Evolutionary conservation across 768 basidiomycete genomes (phyloP), one percentile per base, ranked within the genome.

Genomic region (Lactifluus hygrophoroides): DNA sequence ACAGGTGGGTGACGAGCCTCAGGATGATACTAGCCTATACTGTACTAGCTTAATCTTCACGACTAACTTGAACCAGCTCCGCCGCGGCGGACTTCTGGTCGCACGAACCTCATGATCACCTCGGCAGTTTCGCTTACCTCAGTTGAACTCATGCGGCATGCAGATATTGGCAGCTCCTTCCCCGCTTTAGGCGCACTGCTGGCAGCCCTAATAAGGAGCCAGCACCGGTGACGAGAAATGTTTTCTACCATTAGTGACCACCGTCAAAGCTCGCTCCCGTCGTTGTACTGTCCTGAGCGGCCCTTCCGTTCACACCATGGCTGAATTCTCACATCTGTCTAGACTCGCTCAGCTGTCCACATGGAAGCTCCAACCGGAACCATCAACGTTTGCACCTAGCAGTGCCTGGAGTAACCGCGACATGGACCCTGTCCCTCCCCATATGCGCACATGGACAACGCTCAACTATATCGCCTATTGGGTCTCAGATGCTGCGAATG

Each of bases 391-490:
- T 64, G 86, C 83, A 4, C 78, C 82, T 9, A 76, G 67, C 45
- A 75, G 76, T 60, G 73, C 76, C 68, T 87, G 85, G 85, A 77
- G 74, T 61, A 90, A 90, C 69, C 79, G 79, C 63, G 88, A 88
- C 66, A 87, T 88, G 82, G 87, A 88, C 61, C 86, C 86, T 5
- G 85, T 88, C 11, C 83, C 84, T 40, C 76, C 71, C 0, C 69
- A 80, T 25, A 62, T 74, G 42, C 72, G 86, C 58, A 88, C 85
- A 2, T 90, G 88, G 88, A 74, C 76, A 27, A 80, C 80, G 19
- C 80, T 79, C 77, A 82, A 83, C 69, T 90, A 81, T 62, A 69
- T 85, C 47, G 76, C 79, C 13, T 87, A 86, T 62, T 82, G 79
- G 81, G 64, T 71, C n/a, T 69, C 64, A 0, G 67, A 71, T 59